Base-by-base conservation (phyloP, 805 yeast genomes). In the Lipomyces anomalus region DNA sequence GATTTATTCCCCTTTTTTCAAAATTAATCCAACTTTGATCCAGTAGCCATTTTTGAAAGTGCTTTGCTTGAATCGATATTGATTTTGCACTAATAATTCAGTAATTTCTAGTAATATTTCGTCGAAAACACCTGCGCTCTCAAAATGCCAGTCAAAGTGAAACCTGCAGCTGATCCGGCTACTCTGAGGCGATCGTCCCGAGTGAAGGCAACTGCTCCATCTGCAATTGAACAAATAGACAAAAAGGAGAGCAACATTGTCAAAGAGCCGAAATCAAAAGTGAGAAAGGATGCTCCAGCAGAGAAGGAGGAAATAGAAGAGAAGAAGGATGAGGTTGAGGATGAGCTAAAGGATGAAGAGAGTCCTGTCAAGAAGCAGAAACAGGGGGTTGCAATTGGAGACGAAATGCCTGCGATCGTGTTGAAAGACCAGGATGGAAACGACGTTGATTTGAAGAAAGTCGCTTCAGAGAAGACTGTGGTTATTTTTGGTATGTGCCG, bases 401-500 rank as follows among this genome's bases (percentile, higher is more conserved):
- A 79, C 57, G 64, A 63, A 6, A 72, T 84, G 37, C 94, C 94
- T 11, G 80, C 78, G 47, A 54, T 87, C 37, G 70, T 71, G 1
- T 67, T 88, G 35, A 53, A 68, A 43, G 79, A 85, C 59, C 90
- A 90, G 64, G 82, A 82, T 52, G 87, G 75, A n/a, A 70, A 77
- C 30, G 74, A 72, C 29, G 73, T 82, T 17, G 70, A 76, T 30
- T 59, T 83, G 51, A 68, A 65, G 18, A 64, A 69, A 3, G 56
- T 45, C 17, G 30, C 39, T 7, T 29, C 29, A 26, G 41, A 29
- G 29, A 3, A 33, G 7, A 33, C 38, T 6, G 41, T 55, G 18
- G 51, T 54, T n/a, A 44, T 47, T 30, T 51, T 52, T 46, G 30
- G 30, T 26, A 26, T 9, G 30, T 26, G 30, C 11, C 36, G 29